phyloP scores from a whole-genome alignment of 768 basidiomycete species.

The Butyriboletus loyo region DNA sequence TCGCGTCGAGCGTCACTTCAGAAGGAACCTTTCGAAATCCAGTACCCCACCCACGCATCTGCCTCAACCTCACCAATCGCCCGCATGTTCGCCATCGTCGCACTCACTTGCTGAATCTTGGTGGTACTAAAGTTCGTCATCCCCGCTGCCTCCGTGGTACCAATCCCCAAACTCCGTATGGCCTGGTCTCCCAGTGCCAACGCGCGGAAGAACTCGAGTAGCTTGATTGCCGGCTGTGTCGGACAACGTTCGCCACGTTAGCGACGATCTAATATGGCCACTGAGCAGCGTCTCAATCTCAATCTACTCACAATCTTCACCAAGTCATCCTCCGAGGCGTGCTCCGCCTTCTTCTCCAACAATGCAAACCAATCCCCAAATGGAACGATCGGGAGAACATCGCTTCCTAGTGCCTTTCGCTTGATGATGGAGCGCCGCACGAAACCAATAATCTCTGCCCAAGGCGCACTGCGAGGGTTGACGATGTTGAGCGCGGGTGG shows the following conservation, averaged over 20 bases:
- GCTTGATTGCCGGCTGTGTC: conserved; percentile 34
- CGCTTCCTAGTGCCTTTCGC: conserved; percentile 1
- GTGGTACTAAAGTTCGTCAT: conserved; percentile 18
- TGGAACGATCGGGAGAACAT: conserved; percentile 30
- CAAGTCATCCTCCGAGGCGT: conserved; percentile 26
- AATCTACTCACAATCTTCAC: conserved; percentile 29
- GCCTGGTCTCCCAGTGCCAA: conserved; percentile 20
- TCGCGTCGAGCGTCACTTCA: neutral
- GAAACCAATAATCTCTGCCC: conserved; percentile 29
- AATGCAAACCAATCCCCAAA: conserved; percentile 35
- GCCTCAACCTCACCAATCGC: conserved; percentile 24
- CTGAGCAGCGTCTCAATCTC: neutral
- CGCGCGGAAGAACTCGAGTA: conserved; percentile 33
- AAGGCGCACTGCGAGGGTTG: conserved; percentile 36
- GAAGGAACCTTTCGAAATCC: conserved; percentile 21
- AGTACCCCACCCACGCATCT: conserved; percentile 25
- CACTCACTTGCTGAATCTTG: conserved; percentile 14
- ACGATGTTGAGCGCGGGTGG: conserved; percentile 35
- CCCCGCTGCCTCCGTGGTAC: conserved; percentile 17
- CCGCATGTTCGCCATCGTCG: conserved; percentile 25
- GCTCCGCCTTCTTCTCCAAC: conserved; percentile 22
- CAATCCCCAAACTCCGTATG: neutral
- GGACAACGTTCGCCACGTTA: neutral
- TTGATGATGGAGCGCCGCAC: conserved; percentile 20
- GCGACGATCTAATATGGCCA: no score